These are phyloP conservation scores for Coniella lustricola DNA, from an alignment of 2,329 filamentous ascomycete species.

Conservation along the genomic window DNA sequence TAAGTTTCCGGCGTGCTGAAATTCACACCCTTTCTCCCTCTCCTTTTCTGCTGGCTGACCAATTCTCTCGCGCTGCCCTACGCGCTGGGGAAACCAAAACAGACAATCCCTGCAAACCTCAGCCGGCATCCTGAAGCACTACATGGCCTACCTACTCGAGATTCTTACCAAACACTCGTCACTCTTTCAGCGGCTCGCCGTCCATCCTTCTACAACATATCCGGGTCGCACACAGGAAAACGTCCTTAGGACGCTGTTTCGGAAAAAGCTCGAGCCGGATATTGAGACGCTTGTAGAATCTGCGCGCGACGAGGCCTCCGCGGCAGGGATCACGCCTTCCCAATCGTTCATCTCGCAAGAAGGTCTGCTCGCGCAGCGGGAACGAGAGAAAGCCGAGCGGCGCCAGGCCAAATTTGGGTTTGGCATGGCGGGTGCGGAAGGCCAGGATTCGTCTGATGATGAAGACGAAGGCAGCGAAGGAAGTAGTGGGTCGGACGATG, in stretches of 20 bases:
- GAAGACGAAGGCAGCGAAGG: slow-evolving; percentile 32
- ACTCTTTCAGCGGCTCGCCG: slow-evolving; percentile 62
- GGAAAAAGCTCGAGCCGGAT: slow-evolving; percentile 76
- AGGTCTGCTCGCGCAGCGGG: slow-evolving; percentile 48
- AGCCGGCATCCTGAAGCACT: slow-evolving; percentile 62
- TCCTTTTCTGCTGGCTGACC: background rate
- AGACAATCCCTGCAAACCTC: slow-evolving; percentile 69
- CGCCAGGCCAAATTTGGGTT: slow-evolving; percentile 31
- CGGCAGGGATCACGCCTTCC: slow-evolving; percentile 23
- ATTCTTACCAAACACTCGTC: slow-evolving; percentile 58
- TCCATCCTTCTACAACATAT: slow-evolving; percentile 70
- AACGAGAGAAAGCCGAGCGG: slow-evolving; percentile 7
- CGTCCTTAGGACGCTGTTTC: slow-evolving; percentile 62
- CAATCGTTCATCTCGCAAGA: slow-evolving; percentile 27
- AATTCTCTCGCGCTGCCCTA: background rate
- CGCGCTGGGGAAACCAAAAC: background rate
- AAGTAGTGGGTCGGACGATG: slow-evolving; percentile 22
- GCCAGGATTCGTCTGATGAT: slow-evolving; percentile 14
- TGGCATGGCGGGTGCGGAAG: slow-evolving; percentile 23
- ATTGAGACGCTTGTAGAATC: slow-evolving; percentile 67
- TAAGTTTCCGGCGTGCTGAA: slow-evolving; percentile 32
- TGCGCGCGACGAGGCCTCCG: slow-evolving; percentile 43
- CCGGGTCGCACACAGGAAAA: slow-evolving; percentile 61
- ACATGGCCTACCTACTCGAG: slow-evolving; percentile 60
- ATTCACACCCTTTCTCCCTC: background rate